Evolutionary conservation across 176 grass and related monocot genomes (phyloP).

Genomic region (Aegilops speltoides): DNA sequence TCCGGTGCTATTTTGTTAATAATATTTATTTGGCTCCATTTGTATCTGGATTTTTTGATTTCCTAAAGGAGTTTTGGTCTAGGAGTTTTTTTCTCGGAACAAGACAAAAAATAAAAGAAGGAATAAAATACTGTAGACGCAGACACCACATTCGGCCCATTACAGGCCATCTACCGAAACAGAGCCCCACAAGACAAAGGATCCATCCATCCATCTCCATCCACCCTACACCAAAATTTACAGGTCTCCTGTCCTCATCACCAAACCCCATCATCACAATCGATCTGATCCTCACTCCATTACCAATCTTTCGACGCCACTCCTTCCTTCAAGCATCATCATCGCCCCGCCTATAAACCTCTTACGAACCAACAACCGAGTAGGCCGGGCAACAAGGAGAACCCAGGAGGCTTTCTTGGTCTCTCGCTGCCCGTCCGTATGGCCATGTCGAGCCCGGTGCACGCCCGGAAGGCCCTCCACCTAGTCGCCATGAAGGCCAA

Average conservation of each 20-base stretch:
- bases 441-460: slow-evolving; percentile 42
- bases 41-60: too few relatives aligned
- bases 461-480: slow-evolving; percentile 40
- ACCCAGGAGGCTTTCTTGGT: not conserved
- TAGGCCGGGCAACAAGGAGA: not conserved
- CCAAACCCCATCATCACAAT: not conserved
- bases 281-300: not conserved
- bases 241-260: not conserved
- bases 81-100: too few relatives aligned
- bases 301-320: not conserved
- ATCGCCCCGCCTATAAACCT: not conserved
- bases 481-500: slow-evolving; percentile 34
- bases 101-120: too few relatives aligned
- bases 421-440: not conserved
- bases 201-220: not conserved
- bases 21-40: too few relatives aligned
- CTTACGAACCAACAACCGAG: not conserved
- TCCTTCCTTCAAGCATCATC: not conserved
- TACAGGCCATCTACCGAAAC: too few relatives aligned
- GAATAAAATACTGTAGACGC: too few relatives aligned
- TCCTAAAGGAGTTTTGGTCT: too few relatives aligned
- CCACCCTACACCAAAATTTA: not conserved
- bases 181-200: too few relatives aligned
- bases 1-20: rapidly evolving
- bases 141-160: too few relatives aligned